Evolutionary conservation across 306 rosid species (phyloP).

Genomic region (Comarum palustre): DNA sequence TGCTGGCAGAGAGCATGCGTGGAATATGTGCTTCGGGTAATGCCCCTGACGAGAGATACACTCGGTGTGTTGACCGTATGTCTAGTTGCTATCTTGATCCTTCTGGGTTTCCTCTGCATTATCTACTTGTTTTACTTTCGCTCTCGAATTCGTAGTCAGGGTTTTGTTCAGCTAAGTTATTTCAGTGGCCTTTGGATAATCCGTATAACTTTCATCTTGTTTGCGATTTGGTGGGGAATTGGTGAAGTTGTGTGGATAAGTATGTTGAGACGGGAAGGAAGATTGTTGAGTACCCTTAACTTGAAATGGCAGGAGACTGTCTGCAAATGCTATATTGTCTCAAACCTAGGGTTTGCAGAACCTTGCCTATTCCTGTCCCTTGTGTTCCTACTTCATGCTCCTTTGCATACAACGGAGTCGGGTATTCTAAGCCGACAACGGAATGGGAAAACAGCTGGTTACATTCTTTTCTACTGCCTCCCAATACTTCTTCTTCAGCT

Average conservation of each 20-base stretch:
- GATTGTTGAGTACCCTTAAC: slow-evolving; percentile 38
- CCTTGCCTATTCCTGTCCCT: slow-evolving; percentile 95
- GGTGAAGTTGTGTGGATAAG: slow-evolving; percentile 81
- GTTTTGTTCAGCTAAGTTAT: slow-evolving; percentile 65
- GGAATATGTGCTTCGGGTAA: slow-evolving; percentile 97
- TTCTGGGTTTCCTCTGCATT: slow-evolving; percentile 78
- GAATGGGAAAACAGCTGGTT: slow-evolving; percentile 75
- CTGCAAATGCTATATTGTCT: slow-evolving; percentile 92
- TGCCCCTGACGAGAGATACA: slow-evolving; percentile 99
- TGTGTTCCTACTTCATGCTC: slow-evolving; percentile 86
- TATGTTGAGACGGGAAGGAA: slow-evolving; percentile 51
- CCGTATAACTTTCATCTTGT: slow-evolving; percentile 68
- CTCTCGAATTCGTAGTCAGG: slow-evolving; percentile 60
- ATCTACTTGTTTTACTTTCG: slow-evolving; percentile 85
- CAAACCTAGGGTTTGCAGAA: slow-evolving; percentile 95
- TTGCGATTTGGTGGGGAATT: slow-evolving; percentile 91
- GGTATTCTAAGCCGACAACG: slow-evolving; percentile 76
- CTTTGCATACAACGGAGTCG: slow-evolving; percentile 67
- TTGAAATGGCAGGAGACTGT: slow-evolving; percentile 77
- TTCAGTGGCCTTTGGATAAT: slow-evolving; percentile 98
- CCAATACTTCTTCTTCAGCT: slow-evolving; percentile 86
- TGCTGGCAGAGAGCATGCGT: slow-evolving; percentile 99
- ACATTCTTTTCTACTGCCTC: slow-evolving; percentile 69
- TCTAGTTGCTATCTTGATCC: slow-evolving; percentile 77
- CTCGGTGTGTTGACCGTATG: slow-evolving; percentile 96